These are phyloP conservation scores for Fraxinus quadrangulata DNA, from an alignment of 257 asterid species.

Conservation along the genomic window DNA sequence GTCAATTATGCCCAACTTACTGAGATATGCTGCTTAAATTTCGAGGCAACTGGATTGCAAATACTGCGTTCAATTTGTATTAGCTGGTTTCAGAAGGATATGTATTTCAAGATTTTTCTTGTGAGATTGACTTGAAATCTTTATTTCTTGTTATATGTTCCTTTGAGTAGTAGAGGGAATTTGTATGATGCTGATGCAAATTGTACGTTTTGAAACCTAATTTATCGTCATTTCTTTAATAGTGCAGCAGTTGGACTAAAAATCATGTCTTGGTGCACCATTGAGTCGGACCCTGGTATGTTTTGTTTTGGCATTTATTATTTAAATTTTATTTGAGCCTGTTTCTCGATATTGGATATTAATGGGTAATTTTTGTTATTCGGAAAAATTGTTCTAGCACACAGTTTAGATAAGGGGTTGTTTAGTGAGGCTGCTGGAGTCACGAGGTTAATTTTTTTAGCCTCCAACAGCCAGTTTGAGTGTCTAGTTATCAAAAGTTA, in stretches of 20 bases:
- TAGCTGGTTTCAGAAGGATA: conserved; percentile 10
- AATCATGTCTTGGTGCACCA: conserved; percentile 98
- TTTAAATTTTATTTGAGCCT: conserved; percentile 3
- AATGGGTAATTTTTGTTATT: background rate
- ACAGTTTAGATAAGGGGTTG: background rate
- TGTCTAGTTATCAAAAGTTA: background rate
- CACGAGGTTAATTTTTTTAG: background rate
- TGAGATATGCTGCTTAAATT: conserved; percentile 2
- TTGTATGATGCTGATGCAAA: background rate
- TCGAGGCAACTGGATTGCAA: conserved; percentile 19
- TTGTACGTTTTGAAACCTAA: conserved; percentile 25
- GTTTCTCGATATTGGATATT: background rate
- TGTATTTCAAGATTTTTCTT: background rate
- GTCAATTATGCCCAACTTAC: background rate
- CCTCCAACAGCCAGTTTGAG: background rate
- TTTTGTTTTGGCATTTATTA: conserved; percentile 12
- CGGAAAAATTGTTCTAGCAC: background rate
- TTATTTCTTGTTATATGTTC: background rate
- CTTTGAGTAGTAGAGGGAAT: background rate
- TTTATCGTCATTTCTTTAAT: conserved; percentile 17
- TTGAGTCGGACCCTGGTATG: conserved; percentile 98
- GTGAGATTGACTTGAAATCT: background rate
- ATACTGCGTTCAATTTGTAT: conserved; percentile 2
- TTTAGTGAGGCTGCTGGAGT: background rate
- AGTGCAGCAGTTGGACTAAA: conserved; percentile 40